A percentile compares a stretch with the other conserved stretches of the same genome.
phyloP scores from a whole-genome alignment of 2,329 filamentous ascomycete species.

The Tolypocladium sp. region DNA sequence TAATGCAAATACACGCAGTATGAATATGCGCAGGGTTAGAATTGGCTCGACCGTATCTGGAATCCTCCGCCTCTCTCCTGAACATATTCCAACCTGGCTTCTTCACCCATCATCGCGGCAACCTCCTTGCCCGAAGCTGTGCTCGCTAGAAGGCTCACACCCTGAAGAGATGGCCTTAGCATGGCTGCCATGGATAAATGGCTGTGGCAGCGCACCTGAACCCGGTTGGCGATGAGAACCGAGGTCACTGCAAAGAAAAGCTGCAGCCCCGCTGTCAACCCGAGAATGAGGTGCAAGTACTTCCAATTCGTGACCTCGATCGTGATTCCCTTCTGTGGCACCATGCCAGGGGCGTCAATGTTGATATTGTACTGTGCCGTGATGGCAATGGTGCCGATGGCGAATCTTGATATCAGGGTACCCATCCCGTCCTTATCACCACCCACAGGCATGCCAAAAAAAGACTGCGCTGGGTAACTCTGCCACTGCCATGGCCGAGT shows the following conservation, averaged over 20 bases:
- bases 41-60: neutral
- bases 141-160: conserved; percentile 5
- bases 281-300: conserved; percentile 19
- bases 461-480: conserved; percentile 30
- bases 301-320: conserved; percentile 23
- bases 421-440: conserved; percentile 25
- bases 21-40: too few species aligned
- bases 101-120: conserved; percentile 6
- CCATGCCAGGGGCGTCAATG: conserved; percentile 14
- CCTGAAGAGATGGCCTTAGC: conserved; percentile 8
- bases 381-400: conserved; percentile 24
- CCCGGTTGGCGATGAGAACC: conserved; percentile 13
- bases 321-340: conserved; percentile 19
- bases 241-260: conserved; percentile 14
- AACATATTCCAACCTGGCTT: conserved; percentile 7
- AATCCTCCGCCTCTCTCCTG: neutral
- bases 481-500: conserved; percentile 20
- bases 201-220: conserved; percentile 16
- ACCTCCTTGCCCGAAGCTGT: neutral
- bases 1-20: too few species aligned
- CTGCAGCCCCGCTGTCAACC: conserved; percentile 20
- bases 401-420: conserved; percentile 23
- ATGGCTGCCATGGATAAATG: conserved; percentile 10
- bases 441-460: conserved; percentile 21
- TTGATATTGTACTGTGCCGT: conserved; percentile 18